Conservation (phyloP, 768 basidiomycete genomes). For the Cyclocybe cylindracea region DNA sequence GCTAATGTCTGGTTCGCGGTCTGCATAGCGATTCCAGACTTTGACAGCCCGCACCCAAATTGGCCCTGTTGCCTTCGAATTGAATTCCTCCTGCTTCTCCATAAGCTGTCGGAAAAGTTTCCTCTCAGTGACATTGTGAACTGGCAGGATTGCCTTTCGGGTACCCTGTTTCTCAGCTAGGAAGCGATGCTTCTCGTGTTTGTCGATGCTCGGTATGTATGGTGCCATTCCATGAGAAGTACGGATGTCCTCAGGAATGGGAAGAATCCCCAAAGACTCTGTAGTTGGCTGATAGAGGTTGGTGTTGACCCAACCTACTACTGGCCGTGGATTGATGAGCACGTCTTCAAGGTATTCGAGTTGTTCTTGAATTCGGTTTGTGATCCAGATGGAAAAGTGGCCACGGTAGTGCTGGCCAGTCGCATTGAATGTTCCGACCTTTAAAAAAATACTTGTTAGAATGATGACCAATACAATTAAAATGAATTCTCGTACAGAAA, state of each 20-base stretch:
- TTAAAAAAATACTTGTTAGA: neutral
- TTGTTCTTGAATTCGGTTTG: conserved; percentile 18
- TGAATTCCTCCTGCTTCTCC: conserved; percentile 6
- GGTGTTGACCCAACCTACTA: conserved; percentile 16
- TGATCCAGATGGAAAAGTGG: conserved; percentile 21
- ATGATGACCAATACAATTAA: neutral
- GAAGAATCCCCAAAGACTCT: conserved; percentile 15
- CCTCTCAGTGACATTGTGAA: conserved; percentile 19
- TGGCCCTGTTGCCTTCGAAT: neutral
- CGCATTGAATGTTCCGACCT: conserved; percentile 25
- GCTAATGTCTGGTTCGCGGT: neutral
- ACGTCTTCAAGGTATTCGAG: conserved; percentile 4
- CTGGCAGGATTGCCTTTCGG: conserved; percentile 20
- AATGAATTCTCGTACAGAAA: neutral
- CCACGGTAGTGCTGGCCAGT: conserved; percentile 20
- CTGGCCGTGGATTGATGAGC: neutral
- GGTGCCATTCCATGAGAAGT: conserved; percentile 4
- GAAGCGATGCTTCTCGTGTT: conserved; percentile 11
- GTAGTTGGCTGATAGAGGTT: conserved; percentile 16
- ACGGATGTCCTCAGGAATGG: conserved; percentile 8
- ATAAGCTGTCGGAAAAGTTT: conserved; percentile 22
- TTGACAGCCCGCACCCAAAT: conserved; percentile 9
- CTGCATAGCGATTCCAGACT: conserved; percentile 10
- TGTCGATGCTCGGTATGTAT: neutral
- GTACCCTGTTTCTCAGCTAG: conserved; percentile 26